These are phyloP conservation scores for Penicillium paneum DNA, from an alignment of 2,329 filamentous ascomycete species.

Conservation along the genomic window DNA sequence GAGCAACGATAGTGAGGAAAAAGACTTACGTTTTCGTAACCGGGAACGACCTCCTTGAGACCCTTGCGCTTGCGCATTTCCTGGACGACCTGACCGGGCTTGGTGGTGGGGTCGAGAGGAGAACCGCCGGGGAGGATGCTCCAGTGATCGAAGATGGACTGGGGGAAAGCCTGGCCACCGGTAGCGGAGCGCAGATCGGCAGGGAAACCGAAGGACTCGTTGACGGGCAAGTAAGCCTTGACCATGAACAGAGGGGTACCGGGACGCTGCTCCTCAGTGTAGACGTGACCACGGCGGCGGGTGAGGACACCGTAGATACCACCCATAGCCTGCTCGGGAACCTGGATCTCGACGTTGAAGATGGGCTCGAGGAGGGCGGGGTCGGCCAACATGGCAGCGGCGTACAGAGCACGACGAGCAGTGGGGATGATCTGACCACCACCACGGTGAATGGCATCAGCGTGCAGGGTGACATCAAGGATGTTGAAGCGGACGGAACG, in stretches of 20 bases:
- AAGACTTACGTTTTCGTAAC: constrained; percentile 85
- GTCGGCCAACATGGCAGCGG: constrained; percentile 83
- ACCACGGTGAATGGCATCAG: constrained; percentile 99
- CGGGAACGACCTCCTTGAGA: constrained; percentile 93
- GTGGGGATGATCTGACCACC: constrained; percentile 99
- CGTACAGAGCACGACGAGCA: constrained; percentile 95
- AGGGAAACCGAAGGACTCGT: constrained; percentile 99
- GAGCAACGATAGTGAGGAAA: background rate
- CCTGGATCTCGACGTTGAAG: constrained; percentile 99
- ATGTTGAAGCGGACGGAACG: constrained; percentile 97
- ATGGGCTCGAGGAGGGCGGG: constrained; percentile 93
- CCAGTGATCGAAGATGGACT: constrained; percentile 99
- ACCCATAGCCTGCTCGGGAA: constrained; percentile 97
- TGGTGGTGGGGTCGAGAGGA: constrained; percentile 75
- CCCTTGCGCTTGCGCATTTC: constrained; percentile 99
- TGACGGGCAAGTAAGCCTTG: constrained; percentile 94
- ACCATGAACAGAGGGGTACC: constrained; percentile 99
- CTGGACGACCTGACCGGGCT: constrained; percentile 78
- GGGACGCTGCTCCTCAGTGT: constrained; percentile 95
- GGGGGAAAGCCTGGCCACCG: constrained; percentile 97
- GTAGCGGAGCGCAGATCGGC: constrained; percentile 91
- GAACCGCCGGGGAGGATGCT: constrained; percentile 92
- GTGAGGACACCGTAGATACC: constrained; percentile 99
- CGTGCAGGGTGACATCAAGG: constrained; percentile 98
- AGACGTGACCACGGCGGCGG: constrained; percentile 97